Evolutionary conservation across 2,329 filamentous ascomycete species (phyloP), one percentile per base, ranked within the genome.

Genomic region (Lachnum nothofagi): DNA sequence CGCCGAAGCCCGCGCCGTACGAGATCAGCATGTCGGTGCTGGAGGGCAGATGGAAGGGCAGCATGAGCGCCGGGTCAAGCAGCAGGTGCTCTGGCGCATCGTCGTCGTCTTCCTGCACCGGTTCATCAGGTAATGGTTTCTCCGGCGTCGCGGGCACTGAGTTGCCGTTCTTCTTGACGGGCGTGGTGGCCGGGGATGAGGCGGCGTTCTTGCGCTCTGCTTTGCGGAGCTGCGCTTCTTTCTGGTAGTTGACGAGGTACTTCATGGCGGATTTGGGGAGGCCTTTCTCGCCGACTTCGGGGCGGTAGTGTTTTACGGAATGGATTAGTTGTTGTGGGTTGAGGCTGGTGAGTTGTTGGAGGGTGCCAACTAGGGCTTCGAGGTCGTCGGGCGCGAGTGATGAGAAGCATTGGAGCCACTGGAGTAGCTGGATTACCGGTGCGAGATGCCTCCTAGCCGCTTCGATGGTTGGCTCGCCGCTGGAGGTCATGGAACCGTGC

Each of bases 341-440:
- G 41, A 98, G 74, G 34, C 85, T 78, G 56, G 89, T 90, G 34
- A 98, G 76, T 66, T 97, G 93, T 63, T 95, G 85, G 19, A 97
- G 71, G 0, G 93, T 98, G 14, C 83, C 88, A 24, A 95, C 83
- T 14, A 98, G 77, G 2, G 89, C 88, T 63, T 95, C 90, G 31
- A 93, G 73, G 63, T 97, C 91, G 63, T 97, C 90, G 9, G 74
- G 71, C 4, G 83, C 89, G 3, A 97, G 77, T 0, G 90, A 95
- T 1, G 93, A 97, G 68, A 97, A 97, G 67, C 91, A 96, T 66
- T 98, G 93, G 29, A 98, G 74, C 93, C 93, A 98, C 68, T 98
- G 93, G 5, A 98, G 74, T 2, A 98, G 76, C 67, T 98, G 93
- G 47, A 97, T 91, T 17, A 95, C 80, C 4, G 93, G 93, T 6